Conservation (phyloP, 2,329 filamentous ascomycete species). For the Cladorrhinum sp. region DNA sequence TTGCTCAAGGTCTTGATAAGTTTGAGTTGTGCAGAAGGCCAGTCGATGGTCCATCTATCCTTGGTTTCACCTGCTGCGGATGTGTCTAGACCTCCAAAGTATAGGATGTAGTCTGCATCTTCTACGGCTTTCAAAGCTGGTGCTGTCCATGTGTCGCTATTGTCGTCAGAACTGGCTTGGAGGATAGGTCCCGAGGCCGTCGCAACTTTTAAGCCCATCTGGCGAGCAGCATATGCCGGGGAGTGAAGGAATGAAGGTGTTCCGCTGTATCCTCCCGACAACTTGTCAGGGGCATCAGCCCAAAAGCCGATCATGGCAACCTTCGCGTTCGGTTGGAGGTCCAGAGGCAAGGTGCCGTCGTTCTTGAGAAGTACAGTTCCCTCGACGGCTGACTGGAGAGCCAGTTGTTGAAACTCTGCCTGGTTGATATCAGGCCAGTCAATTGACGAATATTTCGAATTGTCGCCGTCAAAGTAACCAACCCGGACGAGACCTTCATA, state of each 20-base stretch:
- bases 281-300: slow-evolving; percentile 53
- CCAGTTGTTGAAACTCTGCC: slow-evolving; percentile 51
- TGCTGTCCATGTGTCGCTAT: slow-evolving; percentile 33
- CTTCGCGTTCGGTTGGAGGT: slow-evolving; percentile 43
- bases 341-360: slow-evolving; percentile 48
- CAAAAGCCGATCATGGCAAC: slow-evolving; percentile 56
- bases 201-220: slow-evolving; percentile 42
- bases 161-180: slow-evolving; percentile 20
- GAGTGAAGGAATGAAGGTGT: slow-evolving; percentile 52
- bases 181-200: slow-evolving; percentile 38
- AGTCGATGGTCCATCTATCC: slow-evolving; percentile 49
- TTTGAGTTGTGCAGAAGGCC: slow-evolving; percentile 50
- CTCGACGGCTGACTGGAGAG: slow-evolving; percentile 50
- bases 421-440: slow-evolving; percentile 54
- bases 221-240: slow-evolving; percentile 49
- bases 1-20: slow-evolving; percentile 45
- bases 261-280: slow-evolving; percentile 58
- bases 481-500: slow-evolving; percentile 53
- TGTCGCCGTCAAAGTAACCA: slow-evolving; percentile 55
- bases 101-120: slow-evolving; percentile 50
- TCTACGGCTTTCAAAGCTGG: slow-evolving; percentile 40
- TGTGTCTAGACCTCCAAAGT: slow-evolving; percentile 53
- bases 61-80: slow-evolving; percentile 49
- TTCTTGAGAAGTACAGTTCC: slow-evolving; percentile 53
- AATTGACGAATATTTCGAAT: slow-evolving; percentile 45